phyloP scores from a whole-genome alignment of 306 rosid genomes.

The Nissolia schottii region DNA sequence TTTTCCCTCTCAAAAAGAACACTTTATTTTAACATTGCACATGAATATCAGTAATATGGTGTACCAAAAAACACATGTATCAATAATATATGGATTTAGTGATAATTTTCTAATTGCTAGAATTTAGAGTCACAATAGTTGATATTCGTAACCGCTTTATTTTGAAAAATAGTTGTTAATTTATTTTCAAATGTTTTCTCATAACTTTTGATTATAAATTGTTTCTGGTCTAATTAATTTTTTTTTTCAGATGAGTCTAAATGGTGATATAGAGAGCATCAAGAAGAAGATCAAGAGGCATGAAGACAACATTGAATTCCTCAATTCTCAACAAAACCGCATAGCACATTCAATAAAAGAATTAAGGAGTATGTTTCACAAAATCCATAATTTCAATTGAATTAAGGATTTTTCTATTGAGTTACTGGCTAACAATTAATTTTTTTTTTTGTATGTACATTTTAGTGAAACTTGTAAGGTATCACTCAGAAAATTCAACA shows the following conservation, averaged over 20 bases:
- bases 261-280: slow-evolving; percentile 7
- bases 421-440: not conserved
- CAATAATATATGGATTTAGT: no score
- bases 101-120: no score
- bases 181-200: no score
- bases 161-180: no score
- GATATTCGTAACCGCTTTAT: no score
- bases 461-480: slow-evolving; percentile 59
- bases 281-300: slow-evolving; percentile 32
- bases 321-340: slow-evolving; percentile 35
- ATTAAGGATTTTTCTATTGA: not conserved
- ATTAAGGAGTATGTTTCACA: slow-evolving; percentile 45
- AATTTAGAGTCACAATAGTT: no score
- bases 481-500: slow-evolving; percentile 33
- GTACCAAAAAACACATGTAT: no score
- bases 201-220: no score
- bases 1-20: no score
- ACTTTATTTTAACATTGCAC: no score
- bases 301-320: slow-evolving; percentile 54
- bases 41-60: no score
- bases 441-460: not conserved
- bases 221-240: no score
- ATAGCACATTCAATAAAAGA: slow-evolving; percentile 44
- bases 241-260: slow-evolving; percentile 24
- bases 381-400: not conserved